These are phyloP conservation scores for Hysterium pulicare DNA, from an alignment of 2,329 filamentous ascomycete species.

Conservation along the genomic window DNA sequence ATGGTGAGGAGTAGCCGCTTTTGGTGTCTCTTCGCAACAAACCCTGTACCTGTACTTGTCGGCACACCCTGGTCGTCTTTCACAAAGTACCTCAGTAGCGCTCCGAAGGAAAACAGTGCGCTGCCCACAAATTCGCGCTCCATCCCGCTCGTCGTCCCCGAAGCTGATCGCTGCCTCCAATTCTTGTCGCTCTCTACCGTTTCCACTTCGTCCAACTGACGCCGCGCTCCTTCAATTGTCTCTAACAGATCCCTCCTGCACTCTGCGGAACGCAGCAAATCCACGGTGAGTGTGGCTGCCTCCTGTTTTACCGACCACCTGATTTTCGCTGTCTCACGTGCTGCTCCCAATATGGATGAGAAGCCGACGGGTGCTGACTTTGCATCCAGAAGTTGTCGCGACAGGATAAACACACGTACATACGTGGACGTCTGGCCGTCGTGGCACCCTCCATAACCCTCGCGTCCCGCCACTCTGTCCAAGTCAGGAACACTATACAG, in stretches of 20 bases:
- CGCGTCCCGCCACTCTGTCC: conserved; percentile 28
- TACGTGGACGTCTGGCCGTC: conserved; percentile 37
- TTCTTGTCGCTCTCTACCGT: background rate
- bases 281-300: conserved; percentile 7
- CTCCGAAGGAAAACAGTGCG: background rate
- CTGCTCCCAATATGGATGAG: conserved; percentile 2
- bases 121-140: conserved; percentile 2
- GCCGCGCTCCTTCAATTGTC: conserved; percentile 1
- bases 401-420: conserved; percentile 17
- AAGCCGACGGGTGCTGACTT: conserved; percentile 10
- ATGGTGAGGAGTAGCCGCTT: background rate
- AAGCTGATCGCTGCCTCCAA: background rate
- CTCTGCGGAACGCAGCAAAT: background rate
- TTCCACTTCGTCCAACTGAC: background rate
- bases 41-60: conserved; percentile 1
- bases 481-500: conserved; percentile 16
- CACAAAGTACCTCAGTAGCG: background rate
- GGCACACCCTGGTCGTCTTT: background rate
- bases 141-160: background rate
- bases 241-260: background rate
- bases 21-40: background rate
- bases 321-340: conserved; percentile 5
- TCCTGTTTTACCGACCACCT: conserved; percentile 3
- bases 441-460: conserved; percentile 37
- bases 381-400: conserved; percentile 11